A percentile compares a stretch with the other conserved stretches of the same genome.
Conservation (phyloP, 2,329 filamentous ascomycete species). For the Colletotrichum tropicicola region DNA sequence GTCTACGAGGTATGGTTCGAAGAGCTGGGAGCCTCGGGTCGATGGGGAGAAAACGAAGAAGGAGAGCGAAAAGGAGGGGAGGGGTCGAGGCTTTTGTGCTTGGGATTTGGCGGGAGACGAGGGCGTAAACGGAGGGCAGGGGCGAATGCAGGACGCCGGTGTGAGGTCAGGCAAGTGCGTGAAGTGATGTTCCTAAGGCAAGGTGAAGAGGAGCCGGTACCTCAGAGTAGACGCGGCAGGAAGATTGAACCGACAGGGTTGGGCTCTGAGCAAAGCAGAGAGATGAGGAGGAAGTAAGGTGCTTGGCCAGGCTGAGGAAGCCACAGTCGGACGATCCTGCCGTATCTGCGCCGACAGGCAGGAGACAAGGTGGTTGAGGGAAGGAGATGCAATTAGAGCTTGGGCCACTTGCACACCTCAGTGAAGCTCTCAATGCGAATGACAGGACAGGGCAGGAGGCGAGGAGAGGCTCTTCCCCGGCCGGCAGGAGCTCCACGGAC, state of each 20-base stretch:
- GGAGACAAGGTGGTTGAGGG: neutral
- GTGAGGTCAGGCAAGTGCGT: neutral
- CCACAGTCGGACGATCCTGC: slow-evolving; percentile 22
- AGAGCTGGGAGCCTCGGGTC: neutral
- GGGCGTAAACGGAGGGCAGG: neutral
- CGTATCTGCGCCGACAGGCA: neutral
- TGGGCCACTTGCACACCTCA: neutral
- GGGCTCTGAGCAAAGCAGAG: no score
- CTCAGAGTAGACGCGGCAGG: neutral
- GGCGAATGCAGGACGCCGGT: neutral
- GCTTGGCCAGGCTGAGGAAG: slow-evolving; percentile 9
- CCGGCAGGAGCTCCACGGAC: slow-evolving; percentile 10
- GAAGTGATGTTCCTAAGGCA: neutral
- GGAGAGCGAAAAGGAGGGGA: neutral
- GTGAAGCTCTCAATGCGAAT: neutral
- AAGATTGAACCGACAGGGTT: no score
- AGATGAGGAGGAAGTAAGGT: neutral
- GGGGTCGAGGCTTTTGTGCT: slow-evolving; percentile 12
- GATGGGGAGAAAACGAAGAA: neutral
- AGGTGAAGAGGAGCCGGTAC: neutral
- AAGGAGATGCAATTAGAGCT: neutral
- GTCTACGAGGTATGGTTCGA: neutral
- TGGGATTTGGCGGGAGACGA: no score
- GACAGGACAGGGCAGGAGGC: neutral
- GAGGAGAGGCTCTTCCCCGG: neutral